phyloP scores from a whole-genome alignment of 2,329 filamentous ascomycete species.

The Biscogniauxia marginata region DNA sequence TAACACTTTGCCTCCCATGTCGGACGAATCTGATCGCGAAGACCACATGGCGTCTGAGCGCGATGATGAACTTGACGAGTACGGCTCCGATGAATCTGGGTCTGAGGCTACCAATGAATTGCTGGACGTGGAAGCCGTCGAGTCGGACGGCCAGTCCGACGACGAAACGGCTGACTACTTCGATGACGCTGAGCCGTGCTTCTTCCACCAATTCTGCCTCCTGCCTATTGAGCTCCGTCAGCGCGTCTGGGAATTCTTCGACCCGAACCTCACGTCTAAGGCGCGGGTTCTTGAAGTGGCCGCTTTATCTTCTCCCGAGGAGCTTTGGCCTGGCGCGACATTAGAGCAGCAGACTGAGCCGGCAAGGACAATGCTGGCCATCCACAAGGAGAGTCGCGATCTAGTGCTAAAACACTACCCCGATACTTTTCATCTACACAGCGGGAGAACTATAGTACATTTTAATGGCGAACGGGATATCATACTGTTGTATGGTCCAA shows the following conservation, averaged over 20 bases:
- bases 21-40: constrained; percentile 23
- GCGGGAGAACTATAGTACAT: constrained; percentile 18
- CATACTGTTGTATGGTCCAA: constrained; percentile 9
- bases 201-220: constrained; percentile 35
- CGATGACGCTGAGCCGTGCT: constrained; percentile 8
- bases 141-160: constrained; percentile 22
- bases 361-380: constrained; percentile 31
- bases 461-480: constrained; percentile 33
- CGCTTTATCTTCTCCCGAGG: background rate
- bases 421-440: constrained; percentile 25
- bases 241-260: constrained; percentile 36
- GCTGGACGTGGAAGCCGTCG: constrained; percentile 32
- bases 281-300: constrained; percentile 24
- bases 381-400: constrained; percentile 32
- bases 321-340: constrained; percentile 16
- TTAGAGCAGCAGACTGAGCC: constrained; percentile 31
- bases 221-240: constrained; percentile 36
- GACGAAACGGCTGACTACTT: constrained; percentile 12
- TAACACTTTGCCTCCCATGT: constrained; percentile 16
- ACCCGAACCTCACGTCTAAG: constrained; percentile 30
- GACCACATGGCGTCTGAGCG: constrained; percentile 12
- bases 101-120: constrained; percentile 20
- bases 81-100: constrained; percentile 20
- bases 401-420: constrained; percentile 33
- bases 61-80: constrained; percentile 10